Conservation (phyloP, 495 filamentous ascomycete species). For the Lepraria neglecta region DNA sequence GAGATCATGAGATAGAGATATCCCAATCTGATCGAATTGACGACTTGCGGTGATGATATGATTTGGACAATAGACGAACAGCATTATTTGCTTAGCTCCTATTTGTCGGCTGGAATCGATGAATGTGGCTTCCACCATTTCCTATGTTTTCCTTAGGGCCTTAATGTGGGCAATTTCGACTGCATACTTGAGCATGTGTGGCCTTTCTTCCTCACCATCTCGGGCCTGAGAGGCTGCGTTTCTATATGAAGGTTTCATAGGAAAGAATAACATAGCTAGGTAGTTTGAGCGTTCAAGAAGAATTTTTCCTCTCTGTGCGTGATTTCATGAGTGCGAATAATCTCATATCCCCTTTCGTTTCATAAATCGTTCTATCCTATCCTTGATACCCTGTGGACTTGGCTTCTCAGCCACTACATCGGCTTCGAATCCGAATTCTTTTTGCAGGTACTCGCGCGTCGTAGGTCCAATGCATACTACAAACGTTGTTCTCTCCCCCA, state of each 20-base stretch:
- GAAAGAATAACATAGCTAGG: neutral
- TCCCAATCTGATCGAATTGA: neutral
- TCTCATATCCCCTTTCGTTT: conserved; percentile 6
- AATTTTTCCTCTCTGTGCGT: conserved; percentile 8
- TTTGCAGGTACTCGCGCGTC: conserved; percentile 66
- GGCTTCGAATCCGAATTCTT: conserved; percentile 61
- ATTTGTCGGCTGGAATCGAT: conserved; percentile 19
- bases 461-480: conserved; percentile 92
- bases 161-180: neutral
- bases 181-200: conserved; percentile 15
- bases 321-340: neutral
- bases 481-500: conserved; percentile 39
- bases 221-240: neutral
- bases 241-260: neutral
- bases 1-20: conserved; percentile 89
- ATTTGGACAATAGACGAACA: conserved; percentile 11
- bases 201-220: conserved; percentile 2
- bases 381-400: conserved; percentile 73
- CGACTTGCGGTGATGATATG: conserved; percentile 9
- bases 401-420: conserved; percentile 80
- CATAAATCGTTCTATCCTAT: conserved; percentile 57
- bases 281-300: conserved; percentile 17
- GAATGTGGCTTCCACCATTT: conserved; percentile 5
- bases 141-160: neutral
- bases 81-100: conserved; percentile 4